phyloP scores from a whole-genome alignment of 2,329 filamentous ascomycete species.

The Aureobasidium sp. region DNA sequence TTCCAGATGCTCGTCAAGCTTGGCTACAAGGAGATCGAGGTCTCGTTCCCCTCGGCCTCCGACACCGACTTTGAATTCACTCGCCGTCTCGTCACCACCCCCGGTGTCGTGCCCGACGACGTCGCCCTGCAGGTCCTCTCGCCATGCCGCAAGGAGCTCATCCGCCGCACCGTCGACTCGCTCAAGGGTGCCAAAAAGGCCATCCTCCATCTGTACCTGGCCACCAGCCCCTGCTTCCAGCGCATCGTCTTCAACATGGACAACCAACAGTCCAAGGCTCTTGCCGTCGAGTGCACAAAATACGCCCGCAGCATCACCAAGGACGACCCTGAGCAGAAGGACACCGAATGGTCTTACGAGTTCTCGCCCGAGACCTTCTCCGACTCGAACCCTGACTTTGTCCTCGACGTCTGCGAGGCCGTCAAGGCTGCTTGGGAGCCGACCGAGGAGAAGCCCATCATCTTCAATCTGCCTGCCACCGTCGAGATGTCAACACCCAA shows the following conservation, averaged over 20 bases:
- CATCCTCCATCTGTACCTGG: constrained; percentile 90
- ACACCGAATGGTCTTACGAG: constrained; percentile 67
- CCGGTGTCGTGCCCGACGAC: constrained; percentile 75
- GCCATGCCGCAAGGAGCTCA: constrained; percentile 85
- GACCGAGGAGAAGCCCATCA: constrained; percentile 68
- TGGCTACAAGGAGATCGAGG: constrained; percentile 96
- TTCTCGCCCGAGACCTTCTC: constrained; percentile 87
- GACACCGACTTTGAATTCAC: constrained; percentile 97
- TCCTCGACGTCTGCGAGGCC: constrained; percentile 75
- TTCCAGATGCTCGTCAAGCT: constrained; percentile 90
- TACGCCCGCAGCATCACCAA: constrained; percentile 87
- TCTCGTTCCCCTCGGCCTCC: constrained; percentile 89
- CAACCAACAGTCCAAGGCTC: constrained; percentile 69
- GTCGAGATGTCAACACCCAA: constrained; percentile 94
- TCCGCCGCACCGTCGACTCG: constrained; percentile 80
- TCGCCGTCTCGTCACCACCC: constrained; percentile 73
- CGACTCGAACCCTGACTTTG: constrained; percentile 78
- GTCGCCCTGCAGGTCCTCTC: constrained; percentile 88
- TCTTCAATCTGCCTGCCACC: constrained; percentile 94
- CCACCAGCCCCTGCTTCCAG: constrained; percentile 92
- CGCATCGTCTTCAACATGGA: constrained; percentile 82
- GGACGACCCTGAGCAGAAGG: constrained; percentile 50
- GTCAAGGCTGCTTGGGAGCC: constrained; percentile 93
- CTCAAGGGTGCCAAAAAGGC: constrained; percentile 86
- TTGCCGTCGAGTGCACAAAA: constrained; percentile 79